Evolutionary conservation across 2,329 filamentous ascomycete genomes (phyloP).

Genomic region (Fusarium verrucosum): DNA sequence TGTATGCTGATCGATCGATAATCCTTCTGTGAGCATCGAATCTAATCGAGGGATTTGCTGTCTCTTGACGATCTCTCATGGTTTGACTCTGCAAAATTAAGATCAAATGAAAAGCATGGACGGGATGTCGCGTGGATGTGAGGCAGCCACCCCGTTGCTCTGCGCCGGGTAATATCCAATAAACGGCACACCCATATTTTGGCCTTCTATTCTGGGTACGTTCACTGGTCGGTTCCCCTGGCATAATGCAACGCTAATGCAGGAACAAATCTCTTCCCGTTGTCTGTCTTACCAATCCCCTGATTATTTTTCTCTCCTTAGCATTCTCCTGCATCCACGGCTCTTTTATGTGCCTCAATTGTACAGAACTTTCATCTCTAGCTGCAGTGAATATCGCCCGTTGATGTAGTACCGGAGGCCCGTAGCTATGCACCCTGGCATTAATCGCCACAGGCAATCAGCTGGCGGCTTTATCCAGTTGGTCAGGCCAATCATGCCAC

Average conservation of each 20-base stretch:
- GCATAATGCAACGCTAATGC: conserved; percentile 40
- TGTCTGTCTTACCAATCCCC: conserved; percentile 28
- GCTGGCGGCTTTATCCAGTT: background rate
- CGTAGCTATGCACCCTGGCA: background rate
- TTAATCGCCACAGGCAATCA: conserved; percentile 2
- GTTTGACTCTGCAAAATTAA: background rate
- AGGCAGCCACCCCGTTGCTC: conserved; percentile 12
- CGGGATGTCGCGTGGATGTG: conserved; percentile 16
- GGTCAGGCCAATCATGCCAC: background rate
- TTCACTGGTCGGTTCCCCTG: conserved; percentile 30
- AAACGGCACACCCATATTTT: background rate
- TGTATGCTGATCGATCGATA: conserved; percentile 9
- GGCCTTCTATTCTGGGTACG: conserved; percentile 16
- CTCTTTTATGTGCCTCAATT: conserved; percentile 6
- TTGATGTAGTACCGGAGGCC: conserved; percentile 7
- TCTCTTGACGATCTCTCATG: conserved; percentile 4
- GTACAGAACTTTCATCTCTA: conserved; percentile 8
- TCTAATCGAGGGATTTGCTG: conserved; percentile 6
- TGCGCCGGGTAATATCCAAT: conserved; percentile 1
- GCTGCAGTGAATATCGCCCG: background rate
- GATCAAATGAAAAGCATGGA: conserved; percentile 12
- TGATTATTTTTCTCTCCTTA: conserved; percentile 5
- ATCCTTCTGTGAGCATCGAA: background rate
- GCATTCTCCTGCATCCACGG: background rate
- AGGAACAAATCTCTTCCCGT: conserved; percentile 41